A percentile compares a stretch with the other conserved stretches of the same genome.
Evolutionary conservation across 129 eudicot species (phyloP).

Genomic region (Artemisia annua): DNA sequence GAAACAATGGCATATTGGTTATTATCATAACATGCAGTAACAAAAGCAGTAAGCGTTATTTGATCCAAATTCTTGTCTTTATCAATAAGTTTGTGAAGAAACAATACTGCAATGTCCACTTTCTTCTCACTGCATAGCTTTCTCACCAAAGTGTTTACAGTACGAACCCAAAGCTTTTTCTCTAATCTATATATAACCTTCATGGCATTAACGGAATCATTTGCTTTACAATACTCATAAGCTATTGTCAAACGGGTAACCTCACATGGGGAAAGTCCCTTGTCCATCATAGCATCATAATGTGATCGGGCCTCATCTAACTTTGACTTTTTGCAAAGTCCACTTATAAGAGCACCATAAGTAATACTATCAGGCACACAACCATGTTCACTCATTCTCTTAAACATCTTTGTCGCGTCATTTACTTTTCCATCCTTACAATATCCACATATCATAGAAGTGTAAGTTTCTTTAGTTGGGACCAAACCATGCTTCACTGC

Average conservation of each 20-base stretch:
- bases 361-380: conserved; percentile 81
- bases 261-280: conserved; percentile 72
- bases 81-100: conserved; percentile 59
- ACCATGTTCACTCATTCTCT: conserved; percentile 63
- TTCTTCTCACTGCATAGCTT: conserved; percentile 86
- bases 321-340: conserved; percentile 73
- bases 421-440: conserved; percentile 51
- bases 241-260: conserved; percentile 87
- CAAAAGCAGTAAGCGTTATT: conserved; percentile 72
- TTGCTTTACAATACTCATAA: conserved; percentile 74
- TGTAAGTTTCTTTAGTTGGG: conserved; percentile 79
- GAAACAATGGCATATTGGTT: conserved; percentile 72
- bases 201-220: conserved; percentile 51
- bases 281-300: conserved; percentile 72
- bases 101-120: conserved; percentile 63
- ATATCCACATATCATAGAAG: conserved; percentile 86
- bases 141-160: conserved; percentile 63
- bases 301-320: conserved; percentile 58
- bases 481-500: conserved; percentile 55
- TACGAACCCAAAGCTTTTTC: conserved; percentile 73
- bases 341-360: conserved; percentile 87
- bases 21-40: conserved; percentile 74
- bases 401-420: conserved; percentile 49
- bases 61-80: conserved; percentile 58
- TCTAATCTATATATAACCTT: conserved; percentile 65